Base-by-base conservation (phyloP, 257 asterid genomes). In the Cynanchum wilfordii region DNA sequence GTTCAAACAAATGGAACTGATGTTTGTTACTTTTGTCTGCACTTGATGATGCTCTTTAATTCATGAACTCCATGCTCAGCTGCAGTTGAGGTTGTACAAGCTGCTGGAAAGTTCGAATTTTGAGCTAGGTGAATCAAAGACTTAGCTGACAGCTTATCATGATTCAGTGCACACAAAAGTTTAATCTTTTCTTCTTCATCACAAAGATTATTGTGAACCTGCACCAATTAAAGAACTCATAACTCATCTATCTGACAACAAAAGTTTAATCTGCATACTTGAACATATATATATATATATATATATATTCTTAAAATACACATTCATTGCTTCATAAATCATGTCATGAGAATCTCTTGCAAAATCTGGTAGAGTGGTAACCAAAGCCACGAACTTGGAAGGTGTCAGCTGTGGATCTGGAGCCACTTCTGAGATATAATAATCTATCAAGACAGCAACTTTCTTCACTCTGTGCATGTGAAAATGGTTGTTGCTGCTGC, bases 271-370 rank as follows among this genome's bases (percentile, higher is more conserved):
- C 47, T 42, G 47, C 47, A 42, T 42, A 0, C 47, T 42, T 42
- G 47, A 42, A 42, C 52, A 30, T 2, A 30, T 2, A 30, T 2
- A 30, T 2, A 30, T 2, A 30, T 2, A 33, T 33, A 33, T 33
- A 33, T 33, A 33, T 40, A 42, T 42, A 42, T 82, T 95, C 96
- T 84, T 74, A 64, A 90, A 72, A 75, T 84, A 86, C 70, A 90
- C 58, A 74, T 77, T 86, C 8, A 88, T 63, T 66, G 80, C 90
- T 66, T 77, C 73, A 74, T 67, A 88, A 71, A 86, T 55, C 54
- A n/a, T 73, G 73, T 88, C 92, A 75, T 80, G 77, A 30, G 88
- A 75, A 49, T 81, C 88, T 78, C 96, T 81, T 55, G 90, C 84
- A 36, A 68, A 50, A 68, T 83, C 86, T 3, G 96, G 92, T 15